Evolutionary conservation across 2,329 filamentous ascomycete genomes (phyloP).

Genomic region (Hymenoscyphus infarciens): DNA sequence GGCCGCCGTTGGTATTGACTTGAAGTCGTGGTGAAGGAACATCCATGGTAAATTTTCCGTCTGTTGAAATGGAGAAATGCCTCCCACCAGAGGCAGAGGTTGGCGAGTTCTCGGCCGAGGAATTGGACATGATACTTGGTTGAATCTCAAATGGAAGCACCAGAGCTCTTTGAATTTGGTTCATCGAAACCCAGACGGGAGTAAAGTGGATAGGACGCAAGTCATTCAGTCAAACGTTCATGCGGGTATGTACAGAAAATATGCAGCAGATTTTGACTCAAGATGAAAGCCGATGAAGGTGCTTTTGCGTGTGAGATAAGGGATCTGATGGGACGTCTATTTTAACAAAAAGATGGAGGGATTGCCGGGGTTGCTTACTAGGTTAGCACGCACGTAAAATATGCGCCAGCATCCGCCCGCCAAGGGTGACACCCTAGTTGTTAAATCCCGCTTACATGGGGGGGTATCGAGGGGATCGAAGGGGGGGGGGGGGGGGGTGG

Average conservation of each 20-base stretch:
- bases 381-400: neutral
- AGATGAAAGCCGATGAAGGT: constrained; percentile 16
- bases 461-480: constrained; percentile 2
- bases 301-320: constrained; percentile 16
- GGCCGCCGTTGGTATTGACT: constrained; percentile 22
- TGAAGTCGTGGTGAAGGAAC: constrained; percentile 31
- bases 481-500: too few species aligned
- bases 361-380: neutral
- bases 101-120: constrained; percentile 33
- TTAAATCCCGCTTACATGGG: neutral
- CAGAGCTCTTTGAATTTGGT: neutral
- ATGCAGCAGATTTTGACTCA: constrained; percentile 11
- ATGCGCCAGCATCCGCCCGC: constrained; percentile 22
- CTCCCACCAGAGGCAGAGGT: constrained; percentile 27
- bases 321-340: constrained; percentile 5
- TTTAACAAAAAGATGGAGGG: neutral
- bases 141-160: constrained; percentile 7
- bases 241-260: constrained; percentile 3
- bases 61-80: constrained; percentile 32
- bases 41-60: constrained; percentile 33
- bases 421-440: neutral
- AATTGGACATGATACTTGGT: constrained; percentile 31
- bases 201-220: constrained; percentile 10
- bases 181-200: constrained; percentile 21
- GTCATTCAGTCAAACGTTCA: constrained; percentile 11